Evolutionary conservation across 192 early-diverging fungal species (phyloP).

Genomic region (Diversispora eburnea): DNA sequence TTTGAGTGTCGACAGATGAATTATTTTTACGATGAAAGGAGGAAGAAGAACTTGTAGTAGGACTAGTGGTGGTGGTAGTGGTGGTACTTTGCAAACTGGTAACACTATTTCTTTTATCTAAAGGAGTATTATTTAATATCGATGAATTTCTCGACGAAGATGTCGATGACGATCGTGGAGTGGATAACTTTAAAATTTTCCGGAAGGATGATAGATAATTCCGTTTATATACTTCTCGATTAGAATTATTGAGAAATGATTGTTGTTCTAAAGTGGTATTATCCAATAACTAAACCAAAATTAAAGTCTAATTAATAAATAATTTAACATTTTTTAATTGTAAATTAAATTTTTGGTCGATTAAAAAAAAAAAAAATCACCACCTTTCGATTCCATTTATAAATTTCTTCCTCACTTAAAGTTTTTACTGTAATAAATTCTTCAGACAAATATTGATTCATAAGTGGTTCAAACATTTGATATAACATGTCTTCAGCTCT

Average conservation of each 20-base stretch:
- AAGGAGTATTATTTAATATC: conserved; percentile 8
- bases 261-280: conserved; percentile 12
- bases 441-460: conserved; percentile 62
- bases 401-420: conserved; percentile 56
- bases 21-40: conserved; percentile 34
- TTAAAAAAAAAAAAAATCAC: neutral
- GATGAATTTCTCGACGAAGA: conserved; percentile 14
- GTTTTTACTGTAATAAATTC: conserved; percentile 62
- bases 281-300: conserved; percentile 4
- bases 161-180: conserved; percentile 22
- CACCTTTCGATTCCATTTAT: conserved; percentile 68
- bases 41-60: neutral
- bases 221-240: conserved; percentile 42
- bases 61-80: conserved; percentile 6
- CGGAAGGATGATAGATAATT: conserved; percentile 54
- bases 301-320: neutral
- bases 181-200: conserved; percentile 47
- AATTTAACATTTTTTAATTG: too few species aligned
- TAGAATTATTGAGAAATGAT: conserved; percentile 32
- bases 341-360: too few species aligned
- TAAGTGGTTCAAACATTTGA: conserved; percentile 60
- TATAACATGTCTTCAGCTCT: conserved; percentile 50
- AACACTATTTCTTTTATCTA: conserved; percentile 14
- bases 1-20: conserved; percentile 26
- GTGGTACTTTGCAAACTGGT: conserved; percentile 2